Evolutionary conservation across 2,329 filamentous ascomycete genomes (phyloP).

Genomic region (Beauveria scarabaeidicola): DNA sequence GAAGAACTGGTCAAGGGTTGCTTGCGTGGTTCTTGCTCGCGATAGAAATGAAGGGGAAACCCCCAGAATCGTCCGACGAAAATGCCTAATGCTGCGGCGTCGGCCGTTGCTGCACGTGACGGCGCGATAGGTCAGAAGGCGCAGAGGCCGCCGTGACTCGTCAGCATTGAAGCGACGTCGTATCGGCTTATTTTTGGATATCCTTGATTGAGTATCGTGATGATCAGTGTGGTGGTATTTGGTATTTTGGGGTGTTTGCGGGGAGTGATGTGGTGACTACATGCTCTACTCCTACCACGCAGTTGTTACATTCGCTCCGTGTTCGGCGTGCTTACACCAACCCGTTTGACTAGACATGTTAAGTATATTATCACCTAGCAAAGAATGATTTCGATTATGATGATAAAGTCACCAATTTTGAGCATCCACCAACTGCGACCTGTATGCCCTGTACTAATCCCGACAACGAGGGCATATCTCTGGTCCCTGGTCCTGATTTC

Average conservation of each 20-base stretch:
- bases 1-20: no score
- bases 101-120: constrained; percentile 8
- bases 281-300: neutral
- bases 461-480: neutral
- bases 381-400: no score
- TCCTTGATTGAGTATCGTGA: neutral
- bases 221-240: neutral
- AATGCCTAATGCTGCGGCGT: constrained; percentile 4
- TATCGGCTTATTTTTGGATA: neutral
- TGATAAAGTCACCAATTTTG: no score
- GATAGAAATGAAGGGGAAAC: neutral
- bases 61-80: neutral
- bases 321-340: no score
- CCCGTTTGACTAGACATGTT: no score
- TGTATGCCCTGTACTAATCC: no score
- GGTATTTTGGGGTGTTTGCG: neutral
- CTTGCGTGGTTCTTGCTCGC: neutral
- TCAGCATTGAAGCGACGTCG: neutral
- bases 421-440: no score
- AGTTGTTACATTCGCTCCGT: no score
- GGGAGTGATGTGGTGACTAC: neutral
- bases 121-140: constrained; percentile 7
- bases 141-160: neutral
- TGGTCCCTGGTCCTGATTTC: neutral
- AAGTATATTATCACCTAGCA: no score